phyloP scores from a whole-genome alignment of 495 filamentous ascomycete genomes.

The Lophium mytilinum region DNA sequence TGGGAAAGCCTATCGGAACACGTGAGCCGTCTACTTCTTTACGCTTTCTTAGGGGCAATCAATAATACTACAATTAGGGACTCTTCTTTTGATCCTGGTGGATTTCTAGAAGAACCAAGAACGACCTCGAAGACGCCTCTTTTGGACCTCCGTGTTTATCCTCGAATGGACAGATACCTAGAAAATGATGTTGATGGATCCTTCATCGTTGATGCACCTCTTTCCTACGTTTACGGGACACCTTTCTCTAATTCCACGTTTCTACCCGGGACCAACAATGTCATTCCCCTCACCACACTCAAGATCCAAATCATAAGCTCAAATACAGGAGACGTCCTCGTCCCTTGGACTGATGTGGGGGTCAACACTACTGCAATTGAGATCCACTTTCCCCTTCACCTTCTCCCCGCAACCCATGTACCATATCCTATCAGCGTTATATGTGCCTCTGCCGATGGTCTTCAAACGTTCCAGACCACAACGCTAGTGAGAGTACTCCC shows the following conservation, averaged over 20 bases:
- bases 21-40: background rate
- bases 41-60: background rate
- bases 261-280: background rate
- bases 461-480: constrained; percentile 36
- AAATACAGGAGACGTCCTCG: constrained; percentile 27
- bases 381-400: background rate
- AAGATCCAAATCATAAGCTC: constrained; percentile 28
- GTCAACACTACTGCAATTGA: constrained; percentile 10
- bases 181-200: constrained; percentile 44
- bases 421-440: constrained; percentile 21
- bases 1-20: constrained; percentile 25
- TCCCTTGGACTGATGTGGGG: constrained; percentile 4
- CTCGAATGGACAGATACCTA: constrained; percentile 55
- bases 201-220: constrained; percentile 51
- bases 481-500: constrained; percentile 50
- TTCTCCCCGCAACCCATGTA: background rate
- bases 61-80: background rate
- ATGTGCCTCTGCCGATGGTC: constrained; percentile 25
- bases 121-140: constrained; percentile 35
- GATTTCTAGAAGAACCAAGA: constrained; percentile 43
- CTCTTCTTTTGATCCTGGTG: constrained; percentile 50
- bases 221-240: constrained; percentile 45
- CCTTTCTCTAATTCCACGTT: constrained; percentile 33
- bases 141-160: constrained; percentile 50
- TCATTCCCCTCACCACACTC: constrained; percentile 11